Evolutionary conservation across 768 basidiomycete genomes (phyloP).

Genomic region (Tylopilus plumbeoviolaceoides): DNA sequence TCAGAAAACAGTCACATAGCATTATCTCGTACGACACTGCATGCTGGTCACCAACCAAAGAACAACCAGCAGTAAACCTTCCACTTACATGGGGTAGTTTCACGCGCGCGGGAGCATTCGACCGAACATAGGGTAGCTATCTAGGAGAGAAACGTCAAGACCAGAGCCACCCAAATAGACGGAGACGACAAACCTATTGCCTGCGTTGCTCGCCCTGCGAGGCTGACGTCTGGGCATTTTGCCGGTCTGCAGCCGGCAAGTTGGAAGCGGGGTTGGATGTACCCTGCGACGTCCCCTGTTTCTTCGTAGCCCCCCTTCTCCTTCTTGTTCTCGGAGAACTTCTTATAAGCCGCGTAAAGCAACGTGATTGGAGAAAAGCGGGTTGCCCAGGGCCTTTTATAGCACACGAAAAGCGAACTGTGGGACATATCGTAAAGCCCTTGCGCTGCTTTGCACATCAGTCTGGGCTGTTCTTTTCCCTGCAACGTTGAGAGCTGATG

Average conservation of each 20-base stretch:
- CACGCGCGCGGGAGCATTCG: not conserved
- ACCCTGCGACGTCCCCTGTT: not conserved
- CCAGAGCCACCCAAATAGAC: no score
- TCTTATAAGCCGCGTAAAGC: constrained; percentile 15
- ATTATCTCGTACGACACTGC: constrained; percentile 2
- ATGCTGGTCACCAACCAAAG: constrained; percentile 6
- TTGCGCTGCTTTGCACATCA: not conserved
- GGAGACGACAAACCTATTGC: constrained; percentile 10
- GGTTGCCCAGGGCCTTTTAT: constrained; percentile 15
- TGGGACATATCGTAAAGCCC: not conserved
- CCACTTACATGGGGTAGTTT: constrained; percentile 9
- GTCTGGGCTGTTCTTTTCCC: not conserved
- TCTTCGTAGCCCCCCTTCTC: constrained; percentile 14
- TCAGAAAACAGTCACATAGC: not conserved
- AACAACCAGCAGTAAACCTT: not conserved
- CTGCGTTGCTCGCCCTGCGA: constrained; percentile 1
- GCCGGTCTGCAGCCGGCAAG: not conserved
- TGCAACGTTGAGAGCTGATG: no score
- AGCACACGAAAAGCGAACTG: no score
- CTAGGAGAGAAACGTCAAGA: not conserved
- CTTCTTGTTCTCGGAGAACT: constrained; percentile 24
- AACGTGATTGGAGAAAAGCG: constrained; percentile 9
- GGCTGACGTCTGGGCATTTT: not conserved
- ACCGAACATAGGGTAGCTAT: not conserved
- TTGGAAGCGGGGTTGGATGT: not conserved